A percentile compares a stretch with the other conserved stretches of the same genome.
These are phyloP conservation scores for Hevea brasiliensis DNA, from an alignment of 345 rosid genomes.

Conservation along the genomic window DNA sequence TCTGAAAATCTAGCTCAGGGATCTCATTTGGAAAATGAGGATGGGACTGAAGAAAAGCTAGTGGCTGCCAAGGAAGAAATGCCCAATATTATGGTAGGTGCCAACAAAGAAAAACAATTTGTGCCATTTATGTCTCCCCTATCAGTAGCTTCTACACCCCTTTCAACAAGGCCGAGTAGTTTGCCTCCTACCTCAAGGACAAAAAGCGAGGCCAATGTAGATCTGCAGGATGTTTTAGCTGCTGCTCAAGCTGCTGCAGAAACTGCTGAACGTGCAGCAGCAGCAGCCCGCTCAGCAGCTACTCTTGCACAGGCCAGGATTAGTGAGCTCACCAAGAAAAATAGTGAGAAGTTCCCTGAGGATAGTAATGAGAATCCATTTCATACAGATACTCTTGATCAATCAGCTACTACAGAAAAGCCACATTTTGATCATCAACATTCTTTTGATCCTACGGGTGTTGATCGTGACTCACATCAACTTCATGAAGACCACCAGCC, in stretches of 20 bases:
- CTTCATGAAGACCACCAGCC: slow-evolving; percentile 16
- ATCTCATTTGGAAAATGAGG: slow-evolving; percentile 37
- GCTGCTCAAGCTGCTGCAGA: slow-evolving; percentile 96
- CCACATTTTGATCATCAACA: slow-evolving; percentile 41
- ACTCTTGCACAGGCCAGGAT: slow-evolving; percentile 87
- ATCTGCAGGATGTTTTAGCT: slow-evolving; percentile 76
- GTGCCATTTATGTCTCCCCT: slow-evolving; percentile 61
- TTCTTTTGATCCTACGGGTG: slow-evolving; percentile 27
- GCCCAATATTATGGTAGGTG: slow-evolving; percentile 24
- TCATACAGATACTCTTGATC: slow-evolving; percentile 36
- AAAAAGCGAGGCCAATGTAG: slow-evolving; percentile 47
- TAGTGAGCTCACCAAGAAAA: slow-evolving; percentile 60
- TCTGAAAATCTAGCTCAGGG: slow-evolving; percentile 30
- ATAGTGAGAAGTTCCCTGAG: slow-evolving; percentile 37
- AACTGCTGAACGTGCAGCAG: slow-evolving; percentile 82
- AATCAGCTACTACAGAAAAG: slow-evolving; percentile 29
- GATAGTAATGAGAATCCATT: slow-evolving; percentile 62
- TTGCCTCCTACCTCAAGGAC: slow-evolving; percentile 27
- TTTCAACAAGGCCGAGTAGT: slow-evolving; percentile 24
- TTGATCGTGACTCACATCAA: slow-evolving; percentile 3
- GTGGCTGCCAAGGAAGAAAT: slow-evolving; percentile 35
- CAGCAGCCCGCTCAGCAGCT: slow-evolving; percentile 90
- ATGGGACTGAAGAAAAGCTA: slow-evolving; percentile 30
- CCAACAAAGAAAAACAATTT: slow-evolving; percentile 54
- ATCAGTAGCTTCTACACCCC: slow-evolving; percentile 33